Conservation (phyloP, 2,329 filamentous ascomycete species). For the Phialophora chinensis region DNA sequence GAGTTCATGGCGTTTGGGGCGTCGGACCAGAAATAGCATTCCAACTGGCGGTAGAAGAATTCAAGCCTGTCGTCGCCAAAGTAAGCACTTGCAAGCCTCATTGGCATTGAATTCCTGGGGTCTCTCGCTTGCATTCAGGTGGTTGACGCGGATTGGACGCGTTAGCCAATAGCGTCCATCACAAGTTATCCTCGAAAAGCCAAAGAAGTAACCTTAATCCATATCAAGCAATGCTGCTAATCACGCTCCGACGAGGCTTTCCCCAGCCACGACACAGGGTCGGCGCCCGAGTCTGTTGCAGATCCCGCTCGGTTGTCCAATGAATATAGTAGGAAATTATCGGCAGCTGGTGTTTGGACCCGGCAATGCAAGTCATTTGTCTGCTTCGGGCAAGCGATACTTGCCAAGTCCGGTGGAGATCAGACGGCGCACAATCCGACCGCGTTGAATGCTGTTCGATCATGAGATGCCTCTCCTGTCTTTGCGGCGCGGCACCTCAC, state of each 20-base stretch:
- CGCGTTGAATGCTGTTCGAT: not conserved
- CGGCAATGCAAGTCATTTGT: not conserved
- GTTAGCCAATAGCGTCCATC: not conserved
- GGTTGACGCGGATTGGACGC: not conserved
- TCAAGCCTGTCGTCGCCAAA: conserved; percentile 1
- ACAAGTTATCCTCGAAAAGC: not conserved
- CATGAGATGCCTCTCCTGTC: not conserved
- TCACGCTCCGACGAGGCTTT: not conserved
- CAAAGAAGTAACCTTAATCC: not conserved
- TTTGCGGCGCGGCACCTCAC: not conserved
- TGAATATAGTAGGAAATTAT: not conserved
- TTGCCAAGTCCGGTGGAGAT: not conserved
- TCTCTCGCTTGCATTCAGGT: not conserved
- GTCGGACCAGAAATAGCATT: not conserved
- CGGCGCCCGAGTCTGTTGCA: not conserved
- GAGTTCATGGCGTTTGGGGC: not conserved
- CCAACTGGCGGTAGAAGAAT: conserved; percentile 1
- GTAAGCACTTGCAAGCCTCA: conserved; percentile 8
- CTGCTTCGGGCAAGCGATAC: not conserved
- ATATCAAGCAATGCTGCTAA: not conserved
- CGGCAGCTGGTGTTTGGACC: not conserved
- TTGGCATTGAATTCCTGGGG: conserved; percentile 1
- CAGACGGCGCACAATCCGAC: not conserved
- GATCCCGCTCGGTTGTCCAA: not conserved
- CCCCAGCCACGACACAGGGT: not conserved